Evolutionary conservation across 257 asterid species (phyloP), one percentile per base, ranked within the genome.

Genomic region (Salvia rosmarinus): DNA sequence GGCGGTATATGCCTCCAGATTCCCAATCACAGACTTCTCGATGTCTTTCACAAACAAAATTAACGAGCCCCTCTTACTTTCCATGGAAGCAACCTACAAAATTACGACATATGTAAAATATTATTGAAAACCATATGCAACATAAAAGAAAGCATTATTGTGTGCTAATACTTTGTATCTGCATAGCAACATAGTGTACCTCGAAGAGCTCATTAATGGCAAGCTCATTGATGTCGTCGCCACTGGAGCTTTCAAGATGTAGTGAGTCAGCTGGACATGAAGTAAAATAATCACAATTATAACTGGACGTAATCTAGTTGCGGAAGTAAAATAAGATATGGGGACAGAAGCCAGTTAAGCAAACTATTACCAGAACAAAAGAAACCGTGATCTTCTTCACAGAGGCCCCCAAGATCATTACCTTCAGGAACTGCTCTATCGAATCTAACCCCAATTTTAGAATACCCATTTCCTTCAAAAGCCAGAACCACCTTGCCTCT

Each of bases 331-430:
- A 34, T 32, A 61, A 49, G 21, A 42, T 62, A 32, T 49, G 23
- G 20, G 47, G 44, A 35, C 3, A 75, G 16, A 62, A 11, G 59
- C 58, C 59, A 37, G 54, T 54, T 28, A 64, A 32, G 62, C 42
- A 32, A 79, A 76, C 14, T 64, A 44, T 75, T 86, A 93, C 98
- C 96, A 77, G 89, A 73, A 85, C 96, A 88, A 71, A 87, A 90
- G 85, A 88, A 93, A 73, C 97, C 97, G 71, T 87, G 97, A 68
- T 85, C 95, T 75, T 82, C 88, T 81, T 92, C 98, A 39, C 98
- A 92, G 55, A 55, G 86, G 65, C 98, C 98, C 68, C 97, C 98
- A 42, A 93, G 97, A 82, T 90, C 94, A 80, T 77, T 89, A 44
- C 98, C 98, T 42, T 88, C 98, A 2, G 85, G 87, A 79, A 93